These are phyloP conservation scores for Polysphondylium violaceum DNA, from an alignment of 78 protist species.

Conservation along the genomic window DNA sequence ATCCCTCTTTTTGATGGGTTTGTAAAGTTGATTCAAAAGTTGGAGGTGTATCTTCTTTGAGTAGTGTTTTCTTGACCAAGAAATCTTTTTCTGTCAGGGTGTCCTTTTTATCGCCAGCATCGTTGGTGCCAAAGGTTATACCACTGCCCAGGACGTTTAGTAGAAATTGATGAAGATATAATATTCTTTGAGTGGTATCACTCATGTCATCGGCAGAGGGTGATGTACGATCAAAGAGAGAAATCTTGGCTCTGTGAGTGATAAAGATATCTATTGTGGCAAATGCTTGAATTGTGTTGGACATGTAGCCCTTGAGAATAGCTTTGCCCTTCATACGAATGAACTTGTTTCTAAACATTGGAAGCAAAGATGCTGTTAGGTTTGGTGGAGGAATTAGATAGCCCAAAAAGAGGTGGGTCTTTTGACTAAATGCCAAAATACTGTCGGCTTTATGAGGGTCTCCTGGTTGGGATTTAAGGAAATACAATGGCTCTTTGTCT, in stretches of 20 bases:
- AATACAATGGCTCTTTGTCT: no score
- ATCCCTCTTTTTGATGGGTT: conserved; percentile 45
- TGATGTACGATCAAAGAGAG: not conserved
- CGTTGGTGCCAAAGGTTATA: not conserved
- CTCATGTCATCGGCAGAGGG: no score
- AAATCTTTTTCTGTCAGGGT: not conserved
- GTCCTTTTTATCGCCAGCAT: not conserved
- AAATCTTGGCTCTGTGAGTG: not conserved
- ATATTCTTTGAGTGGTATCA: not conserved
- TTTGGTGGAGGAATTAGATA: not conserved
- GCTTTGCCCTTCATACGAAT: not conserved
- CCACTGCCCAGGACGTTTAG: not conserved
- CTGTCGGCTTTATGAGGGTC: not conserved
- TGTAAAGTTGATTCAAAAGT: not conserved
- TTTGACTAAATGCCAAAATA: not conserved
- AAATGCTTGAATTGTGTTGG: not conserved
- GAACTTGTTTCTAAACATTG: conserved; percentile 1
- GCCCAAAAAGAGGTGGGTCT: not conserved
- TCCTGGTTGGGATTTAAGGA: not conserved
- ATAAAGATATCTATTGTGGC: conserved; percentile 2
- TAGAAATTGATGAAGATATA: not conserved
- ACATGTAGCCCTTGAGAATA: not conserved
- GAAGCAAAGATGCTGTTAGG: not conserved
- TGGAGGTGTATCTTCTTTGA: not conserved
- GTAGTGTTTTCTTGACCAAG: conserved; percentile 1